Evolutionary conservation across 2,329 filamentous ascomycete genomes (phyloP), one percentile per base, ranked within the genome.

Genomic region (Aspergillus texensis): DNA sequence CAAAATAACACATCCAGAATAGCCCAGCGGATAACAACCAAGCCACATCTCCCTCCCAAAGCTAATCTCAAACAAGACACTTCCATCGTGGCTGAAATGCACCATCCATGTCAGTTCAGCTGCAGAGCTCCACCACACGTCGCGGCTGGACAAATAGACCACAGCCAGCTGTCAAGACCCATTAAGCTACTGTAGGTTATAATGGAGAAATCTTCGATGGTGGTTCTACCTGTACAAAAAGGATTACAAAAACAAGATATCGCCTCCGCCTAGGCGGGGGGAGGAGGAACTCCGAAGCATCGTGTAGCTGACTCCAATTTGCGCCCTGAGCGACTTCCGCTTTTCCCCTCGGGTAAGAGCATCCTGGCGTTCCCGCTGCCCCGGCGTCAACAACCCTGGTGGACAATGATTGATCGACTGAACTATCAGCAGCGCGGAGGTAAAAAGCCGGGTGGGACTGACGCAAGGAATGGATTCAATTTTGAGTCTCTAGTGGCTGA

Each of bases 111-210:
- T 55, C 30, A 34, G 14, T n/a, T 1, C 28, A 14, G 30, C 48
- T 52, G 26, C 28, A n/a, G 46, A 46, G 58, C 45, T 58, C 57
- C 53, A 53, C 61, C 32, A 16, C 46, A 34, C n/a, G 8, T 19
- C 53, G 28, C 48, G 24, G 53, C 36, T 54, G 53, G 61, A 65
- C 65, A 65, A 65, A 67, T 67, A 14, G 57, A 21, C 36, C 58
- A 19, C 30, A 41, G 65, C 65, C 65, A 67, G 65, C 61, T 67
- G 65, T 65, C 61, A 65, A 30, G 39, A 43, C 45, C 56, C 63
- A 63, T 63, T 36, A 26, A 61, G n/a, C 60, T 62, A 62, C 55
- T 53, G 60, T 58, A 32, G 26, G 24, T 46, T 36, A 10, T 32
- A 39, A 21, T 58, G 56, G 56, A 39, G 26, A 11, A 46, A 52